These are phyloP conservation scores for Annona cherimola DNA, from an alignment of 164 flowering plant genomes.

Conservation along the genomic window DNA sequence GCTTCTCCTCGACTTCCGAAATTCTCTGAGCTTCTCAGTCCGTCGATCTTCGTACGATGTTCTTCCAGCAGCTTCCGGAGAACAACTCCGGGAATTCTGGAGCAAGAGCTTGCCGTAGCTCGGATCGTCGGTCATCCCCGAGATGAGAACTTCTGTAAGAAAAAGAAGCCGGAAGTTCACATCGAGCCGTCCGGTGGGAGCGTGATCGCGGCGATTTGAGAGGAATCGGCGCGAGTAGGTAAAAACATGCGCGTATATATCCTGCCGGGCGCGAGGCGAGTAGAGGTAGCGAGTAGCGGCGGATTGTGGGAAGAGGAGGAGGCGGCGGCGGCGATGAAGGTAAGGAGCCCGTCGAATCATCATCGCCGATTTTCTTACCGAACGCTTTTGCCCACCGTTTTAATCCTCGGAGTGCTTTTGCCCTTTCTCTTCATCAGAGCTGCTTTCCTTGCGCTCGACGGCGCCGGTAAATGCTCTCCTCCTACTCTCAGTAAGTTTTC, in stretches of 20 bases:
- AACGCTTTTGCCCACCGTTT: conserved; percentile 30
- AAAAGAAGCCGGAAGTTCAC: conserved; percentile 15
- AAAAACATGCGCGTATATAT: conserved; percentile 47
- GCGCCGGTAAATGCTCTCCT: conserved; percentile 42
- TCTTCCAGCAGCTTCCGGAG: too few species aligned
- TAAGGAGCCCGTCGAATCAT: conserved; percentile 21
- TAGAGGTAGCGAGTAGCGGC: conserved; percentile 14
- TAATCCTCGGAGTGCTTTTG: conserved; percentile 39
- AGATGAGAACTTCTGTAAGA: conserved; percentile 16
- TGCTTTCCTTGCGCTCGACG: conserved; percentile 52
- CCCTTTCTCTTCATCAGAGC: conserved; percentile 55
- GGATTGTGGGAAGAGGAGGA: conserved; percentile 13
- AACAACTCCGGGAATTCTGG: too few species aligned
- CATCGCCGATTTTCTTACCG: conserved; percentile 40
- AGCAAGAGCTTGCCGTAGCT: too few species aligned
- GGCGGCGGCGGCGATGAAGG: conserved; percentile 37
- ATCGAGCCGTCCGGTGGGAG: background rate
- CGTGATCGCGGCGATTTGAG: background rate
- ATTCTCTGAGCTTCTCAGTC: too few species aligned
- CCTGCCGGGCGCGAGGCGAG: conserved; percentile 26
- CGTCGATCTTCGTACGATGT: too few species aligned
- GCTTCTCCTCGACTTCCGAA: too few species aligned
- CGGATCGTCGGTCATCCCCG: background rate
- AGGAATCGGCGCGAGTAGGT: background rate
- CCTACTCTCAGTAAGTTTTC: conserved; percentile 15